Percentiles rank a stretch among this genome's conserved stretches.
These are phyloP conservation scores for Trichoderma asperelloides DNA, from an alignment of 495 filamentous ascomycete species.

Conservation along the genomic window DNA sequence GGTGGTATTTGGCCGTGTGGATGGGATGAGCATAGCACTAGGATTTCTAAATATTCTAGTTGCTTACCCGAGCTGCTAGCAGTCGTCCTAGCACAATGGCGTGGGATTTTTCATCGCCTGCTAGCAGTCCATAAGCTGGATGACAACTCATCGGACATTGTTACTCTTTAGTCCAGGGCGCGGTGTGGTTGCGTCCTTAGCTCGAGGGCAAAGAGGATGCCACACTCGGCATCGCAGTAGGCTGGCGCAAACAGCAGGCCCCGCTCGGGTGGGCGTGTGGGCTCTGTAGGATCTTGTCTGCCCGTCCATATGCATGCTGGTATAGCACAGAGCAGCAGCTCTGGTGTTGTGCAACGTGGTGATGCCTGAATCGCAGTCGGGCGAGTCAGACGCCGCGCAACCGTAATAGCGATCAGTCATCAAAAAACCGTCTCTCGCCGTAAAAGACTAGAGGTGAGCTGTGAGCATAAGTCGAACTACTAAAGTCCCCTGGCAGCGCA, in stretches of 20 bases:
- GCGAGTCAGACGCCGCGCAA: background rate
- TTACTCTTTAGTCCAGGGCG: background rate
- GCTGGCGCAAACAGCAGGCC: background rate
- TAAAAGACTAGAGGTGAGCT: too few species aligned
- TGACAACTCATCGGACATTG: constrained; percentile 2
- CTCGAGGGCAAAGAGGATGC: background rate
- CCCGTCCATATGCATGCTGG: background rate
- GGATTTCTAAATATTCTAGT: background rate
- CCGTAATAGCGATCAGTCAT: background rate
- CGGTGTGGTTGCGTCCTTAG: background rate
- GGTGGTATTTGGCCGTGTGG: background rate
- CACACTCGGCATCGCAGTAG: too few species aligned
- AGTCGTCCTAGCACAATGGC: background rate
- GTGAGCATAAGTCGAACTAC: too few species aligned
- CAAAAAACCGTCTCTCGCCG: too few species aligned
- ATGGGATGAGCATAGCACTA: background rate
- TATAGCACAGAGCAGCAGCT: background rate
- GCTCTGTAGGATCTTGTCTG: background rate
- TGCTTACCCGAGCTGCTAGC: background rate
- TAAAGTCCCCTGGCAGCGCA: too few species aligned
- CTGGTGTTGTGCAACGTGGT: background rate
- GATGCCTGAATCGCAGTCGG: background rate
- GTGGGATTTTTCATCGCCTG: background rate
- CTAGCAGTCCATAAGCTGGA: background rate
- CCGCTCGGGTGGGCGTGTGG: background rate